These are phyloP conservation scores for Juncus inflexus DNA, from an alignment of 176 grass and related monocot genomes.

Conservation along the genomic window DNA sequence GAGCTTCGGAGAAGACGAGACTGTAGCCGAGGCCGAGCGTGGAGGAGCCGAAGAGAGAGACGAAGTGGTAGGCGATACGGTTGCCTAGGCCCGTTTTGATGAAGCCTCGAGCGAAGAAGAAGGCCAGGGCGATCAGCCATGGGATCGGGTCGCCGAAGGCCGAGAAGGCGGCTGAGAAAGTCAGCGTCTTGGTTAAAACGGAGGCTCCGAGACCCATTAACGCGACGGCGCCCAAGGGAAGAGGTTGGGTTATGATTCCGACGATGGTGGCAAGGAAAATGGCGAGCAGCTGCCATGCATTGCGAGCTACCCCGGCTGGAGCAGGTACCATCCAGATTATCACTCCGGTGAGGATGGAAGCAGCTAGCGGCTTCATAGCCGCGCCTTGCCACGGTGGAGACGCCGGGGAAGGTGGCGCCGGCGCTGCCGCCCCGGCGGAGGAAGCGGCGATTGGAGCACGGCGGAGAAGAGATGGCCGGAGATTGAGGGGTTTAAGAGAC, in stretches of 20 bases:
- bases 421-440: background rate
- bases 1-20: conserved; percentile 89
- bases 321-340: conserved; percentile 70
- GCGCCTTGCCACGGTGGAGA: conserved; percentile 56
- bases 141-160: conserved; percentile 96
- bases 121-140: conserved; percentile 98
- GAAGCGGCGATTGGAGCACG: conserved; percentile 12
- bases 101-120: conserved; percentile 94
- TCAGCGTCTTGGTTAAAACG: conserved; percentile 74
- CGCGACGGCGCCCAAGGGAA: conserved; percentile 89
- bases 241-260: conserved; percentile 93
- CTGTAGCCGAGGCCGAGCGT: conserved; percentile 87
- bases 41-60: conserved; percentile 70
- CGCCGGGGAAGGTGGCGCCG: conserved; percentile 22
- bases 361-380: conserved; percentile 57
- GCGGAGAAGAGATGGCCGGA: conserved; percentile 20
- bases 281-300: conserved; percentile 89
- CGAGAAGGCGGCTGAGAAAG: conserved; percentile 86
- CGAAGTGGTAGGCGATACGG: conserved; percentile 88
- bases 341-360: conserved; percentile 48
- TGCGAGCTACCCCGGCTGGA: conserved; percentile 64
- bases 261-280: conserved; percentile 94
- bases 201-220: conserved; percentile 85
- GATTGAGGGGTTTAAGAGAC: conserved; percentile 15
- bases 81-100: conserved; percentile 91